Evolutionary conservation across 495 filamentous ascomycete species (phyloP).

Genomic region (Rhizodiscina lignyota): DNA sequence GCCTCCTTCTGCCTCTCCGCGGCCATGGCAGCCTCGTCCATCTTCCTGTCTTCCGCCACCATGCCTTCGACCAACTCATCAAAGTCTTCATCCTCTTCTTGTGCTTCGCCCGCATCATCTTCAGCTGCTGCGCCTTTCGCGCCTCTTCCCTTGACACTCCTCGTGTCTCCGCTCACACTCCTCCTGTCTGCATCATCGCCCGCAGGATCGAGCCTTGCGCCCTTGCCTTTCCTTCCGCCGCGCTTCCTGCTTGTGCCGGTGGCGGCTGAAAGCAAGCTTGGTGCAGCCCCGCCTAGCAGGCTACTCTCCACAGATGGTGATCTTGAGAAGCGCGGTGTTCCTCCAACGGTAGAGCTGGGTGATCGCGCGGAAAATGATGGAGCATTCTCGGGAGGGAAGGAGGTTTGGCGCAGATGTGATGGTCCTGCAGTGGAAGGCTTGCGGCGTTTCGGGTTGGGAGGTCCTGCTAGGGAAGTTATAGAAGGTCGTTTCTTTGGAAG

Average conservation of each 20-base stretch:
- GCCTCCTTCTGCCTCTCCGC: not conserved
- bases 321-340: constrained; percentile 33
- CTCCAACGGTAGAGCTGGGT: too few relatives aligned
- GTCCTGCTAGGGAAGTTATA: constrained; percentile 23
- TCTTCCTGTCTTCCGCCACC: constrained; percentile 35
- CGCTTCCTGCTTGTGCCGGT: constrained; percentile 16
- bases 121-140: constrained; percentile 29
- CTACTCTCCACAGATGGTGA: constrained; percentile 53
- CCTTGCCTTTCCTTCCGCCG: constrained; percentile 40
- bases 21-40: constrained; percentile 37
- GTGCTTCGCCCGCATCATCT: constrained; percentile 26
- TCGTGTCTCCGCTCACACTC: constrained; percentile 30
- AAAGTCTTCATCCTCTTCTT: constrained; percentile 38
- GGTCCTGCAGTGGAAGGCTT: constrained; percentile 35
- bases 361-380: constrained; percentile 20
- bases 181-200: constrained; percentile 20
- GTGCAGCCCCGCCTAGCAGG: constrained; percentile 43
- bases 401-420: constrained; percentile 71
- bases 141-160: constrained; percentile 19
- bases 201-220: constrained; percentile 6
- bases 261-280: constrained; percentile 7
- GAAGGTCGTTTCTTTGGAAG: constrained; percentile 42
- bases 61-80: constrained; percentile 53
- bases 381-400: constrained; percentile 48
- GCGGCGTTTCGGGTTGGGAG: constrained; percentile 38